Percentiles rank a stretch among this genome's conserved stretches.
These are phyloP conservation scores for Eucalyptus regnans DNA, from an alignment of 345 rosid species.

Conservation along the genomic window DNA sequence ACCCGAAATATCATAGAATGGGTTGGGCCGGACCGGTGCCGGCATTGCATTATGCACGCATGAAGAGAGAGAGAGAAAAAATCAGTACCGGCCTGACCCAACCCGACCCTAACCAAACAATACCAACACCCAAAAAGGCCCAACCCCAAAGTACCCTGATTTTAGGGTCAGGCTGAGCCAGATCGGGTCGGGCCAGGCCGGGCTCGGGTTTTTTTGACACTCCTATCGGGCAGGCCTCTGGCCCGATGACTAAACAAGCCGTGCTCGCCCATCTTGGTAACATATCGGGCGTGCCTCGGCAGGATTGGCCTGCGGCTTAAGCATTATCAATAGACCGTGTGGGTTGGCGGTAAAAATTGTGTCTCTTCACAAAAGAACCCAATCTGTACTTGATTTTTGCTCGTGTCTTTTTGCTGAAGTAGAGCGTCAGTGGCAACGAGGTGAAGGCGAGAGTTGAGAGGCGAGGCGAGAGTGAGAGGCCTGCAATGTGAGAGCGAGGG, in stretches of 20 bases:
- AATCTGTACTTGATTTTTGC: too few species aligned
- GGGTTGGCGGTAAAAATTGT: too few species aligned
- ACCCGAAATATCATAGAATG: neutral
- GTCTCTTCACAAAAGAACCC: too few species aligned
- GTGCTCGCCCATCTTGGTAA: neutral
- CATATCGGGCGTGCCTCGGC: neutral
- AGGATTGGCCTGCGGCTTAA: neutral
- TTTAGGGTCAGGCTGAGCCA: too few species aligned
- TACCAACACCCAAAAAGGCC: too few species aligned
- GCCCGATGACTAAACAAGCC: neutral
- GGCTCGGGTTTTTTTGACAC: too few species aligned
- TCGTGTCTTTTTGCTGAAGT: neutral
- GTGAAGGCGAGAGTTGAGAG: neutral
- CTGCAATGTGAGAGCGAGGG: neutral
- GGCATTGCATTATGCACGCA: too few species aligned
- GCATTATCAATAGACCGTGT: neutral
- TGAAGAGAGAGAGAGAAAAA: too few species aligned
- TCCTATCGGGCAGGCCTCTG: neutral
- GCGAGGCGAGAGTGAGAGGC: neutral
- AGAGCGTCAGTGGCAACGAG: neutral
- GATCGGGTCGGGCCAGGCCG: too few species aligned
- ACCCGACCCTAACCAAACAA: too few species aligned
- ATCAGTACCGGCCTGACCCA: too few species aligned
- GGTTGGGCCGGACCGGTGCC: accelerated
- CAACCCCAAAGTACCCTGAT: too few species aligned